These are phyloP conservation scores for Yarrowia sp. DNA, from an alignment of 805 yeast species.

Conservation along the genomic window DNA sequence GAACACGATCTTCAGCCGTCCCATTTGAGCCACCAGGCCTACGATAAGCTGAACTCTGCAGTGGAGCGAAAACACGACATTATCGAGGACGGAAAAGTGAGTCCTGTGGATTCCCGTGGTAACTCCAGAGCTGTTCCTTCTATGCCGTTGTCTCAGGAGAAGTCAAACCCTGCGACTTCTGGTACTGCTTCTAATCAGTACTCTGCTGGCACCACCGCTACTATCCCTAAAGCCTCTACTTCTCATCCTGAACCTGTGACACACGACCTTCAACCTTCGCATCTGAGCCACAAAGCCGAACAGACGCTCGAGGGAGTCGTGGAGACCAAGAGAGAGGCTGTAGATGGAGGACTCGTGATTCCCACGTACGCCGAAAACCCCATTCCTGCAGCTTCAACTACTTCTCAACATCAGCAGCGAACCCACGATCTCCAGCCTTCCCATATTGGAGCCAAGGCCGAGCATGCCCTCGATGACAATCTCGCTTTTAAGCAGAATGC, in stretches of 20 bases:
- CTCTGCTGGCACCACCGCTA: background rate
- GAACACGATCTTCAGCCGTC: constrained; percentile 4
- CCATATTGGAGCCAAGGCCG: background rate
- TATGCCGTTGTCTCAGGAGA: background rate
- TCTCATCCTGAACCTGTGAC: background rate
- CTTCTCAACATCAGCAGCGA: background rate
- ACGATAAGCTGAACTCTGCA: background rate
- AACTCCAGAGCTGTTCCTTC: background rate
- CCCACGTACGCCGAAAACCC: constrained; percentile 8
- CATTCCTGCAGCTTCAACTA: background rate
- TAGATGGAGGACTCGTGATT: constrained; percentile 53
- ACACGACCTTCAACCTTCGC: constrained; percentile 5
- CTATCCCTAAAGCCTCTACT: background rate
- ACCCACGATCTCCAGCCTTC: constrained; percentile 12
- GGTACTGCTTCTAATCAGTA: background rate
- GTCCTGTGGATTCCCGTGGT: background rate
- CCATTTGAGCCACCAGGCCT: background rate
- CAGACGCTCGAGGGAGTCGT: constrained; percentile 54
- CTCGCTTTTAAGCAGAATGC: constrained; percentile 9
- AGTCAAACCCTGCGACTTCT: too few species aligned
- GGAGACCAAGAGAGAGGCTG: constrained; percentile 77
- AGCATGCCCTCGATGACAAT: background rate
- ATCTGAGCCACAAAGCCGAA: background rate
- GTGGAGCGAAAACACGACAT: background rate
- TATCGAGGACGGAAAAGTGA: background rate